Evolutionary conservation across 345 rosid species (phyloP), one percentile per base, ranked within the genome.

Genomic region (Dovyalis caffra): DNA sequence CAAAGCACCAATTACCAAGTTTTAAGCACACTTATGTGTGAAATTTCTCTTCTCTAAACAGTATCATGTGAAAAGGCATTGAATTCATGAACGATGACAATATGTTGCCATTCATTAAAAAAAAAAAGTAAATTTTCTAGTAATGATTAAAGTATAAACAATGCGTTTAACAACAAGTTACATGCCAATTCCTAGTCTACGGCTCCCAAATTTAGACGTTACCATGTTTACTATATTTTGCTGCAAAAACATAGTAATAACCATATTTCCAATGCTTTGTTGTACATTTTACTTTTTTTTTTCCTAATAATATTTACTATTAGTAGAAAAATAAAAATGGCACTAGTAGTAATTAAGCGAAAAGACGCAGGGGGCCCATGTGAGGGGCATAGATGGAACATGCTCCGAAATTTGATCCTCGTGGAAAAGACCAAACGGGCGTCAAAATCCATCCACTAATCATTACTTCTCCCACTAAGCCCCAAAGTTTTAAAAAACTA

Each of bases 321-420:
- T n/a, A 60, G 0, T 45, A 62, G 32, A 20, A 7, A 33, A 37
- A 38, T 29, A 18, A 6, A 53, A 71, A 64, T 51, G 6, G 20
- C 3, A 26, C n/a, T 18, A 6, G 12, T 8, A 43, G 47, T 68
- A 64, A 40, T n/a, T n/a, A n/a, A n/a, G n/a, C 34, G 37, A 10
- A 75, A 70, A 70, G 40, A 10, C 8, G 5, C 12, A 66, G 14
- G 69, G 89, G 90, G 21, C 77, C 86, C 82, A 76, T 71, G 74
- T 76, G 90, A 79, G 77, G 73, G 85, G 82, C 80, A 78, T 73
- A 66, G 80, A 73, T 79, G 88, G 85, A 85, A 86, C 92, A 85
- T 69, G 68, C 58, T 76, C 86, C 87, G 69, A 81, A 76, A 64
- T 74, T 77, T 74, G 88, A 82, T 81, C 81, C 82, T 77, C 79